These are phyloP conservation scores for Rhododendron ovatum DNA, from an alignment of 148 eudicot species.

Conservation along the genomic window DNA sequence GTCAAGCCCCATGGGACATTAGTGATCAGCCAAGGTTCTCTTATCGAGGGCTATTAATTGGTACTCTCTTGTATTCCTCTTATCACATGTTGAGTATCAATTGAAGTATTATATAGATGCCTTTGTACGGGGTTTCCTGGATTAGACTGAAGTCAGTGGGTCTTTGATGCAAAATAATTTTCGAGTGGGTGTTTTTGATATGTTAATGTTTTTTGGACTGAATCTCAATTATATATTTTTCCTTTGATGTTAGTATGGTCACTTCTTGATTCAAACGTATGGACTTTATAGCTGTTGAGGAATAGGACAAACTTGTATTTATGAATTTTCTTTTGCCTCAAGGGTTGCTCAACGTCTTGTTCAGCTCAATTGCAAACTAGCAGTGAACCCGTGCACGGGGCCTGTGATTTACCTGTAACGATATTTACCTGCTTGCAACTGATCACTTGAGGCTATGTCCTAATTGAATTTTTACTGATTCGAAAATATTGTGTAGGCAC, in stretches of 20 bases:
- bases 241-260: neutral
- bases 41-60: constrained; percentile 81
- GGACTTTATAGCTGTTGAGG: neutral
- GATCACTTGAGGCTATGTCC: neutral
- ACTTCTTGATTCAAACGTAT: neutral
- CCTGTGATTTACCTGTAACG: too few relatives aligned
- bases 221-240: neutral
- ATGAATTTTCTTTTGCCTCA: neutral
- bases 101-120: neutral
- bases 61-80: constrained; percentile 25
- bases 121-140: neutral
- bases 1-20: constrained; percentile 64
- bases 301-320: neutral
- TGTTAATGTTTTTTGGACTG: neutral
- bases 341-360: neutral
- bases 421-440: neutral
- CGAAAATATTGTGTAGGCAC: neutral
- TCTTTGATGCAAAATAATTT: neutral
- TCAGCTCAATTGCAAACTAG: neutral
- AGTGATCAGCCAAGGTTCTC: constrained; percentile 78
- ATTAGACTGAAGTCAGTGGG: neutral
- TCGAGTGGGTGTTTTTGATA: neutral
- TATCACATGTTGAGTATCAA: neutral
- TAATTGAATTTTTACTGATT: neutral
- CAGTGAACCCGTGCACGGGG: too few relatives aligned